These are phyloP conservation scores for Nakazawaea wickerhamii DNA, from an alignment of 805 yeast species.

Conservation along the genomic window DNA sequence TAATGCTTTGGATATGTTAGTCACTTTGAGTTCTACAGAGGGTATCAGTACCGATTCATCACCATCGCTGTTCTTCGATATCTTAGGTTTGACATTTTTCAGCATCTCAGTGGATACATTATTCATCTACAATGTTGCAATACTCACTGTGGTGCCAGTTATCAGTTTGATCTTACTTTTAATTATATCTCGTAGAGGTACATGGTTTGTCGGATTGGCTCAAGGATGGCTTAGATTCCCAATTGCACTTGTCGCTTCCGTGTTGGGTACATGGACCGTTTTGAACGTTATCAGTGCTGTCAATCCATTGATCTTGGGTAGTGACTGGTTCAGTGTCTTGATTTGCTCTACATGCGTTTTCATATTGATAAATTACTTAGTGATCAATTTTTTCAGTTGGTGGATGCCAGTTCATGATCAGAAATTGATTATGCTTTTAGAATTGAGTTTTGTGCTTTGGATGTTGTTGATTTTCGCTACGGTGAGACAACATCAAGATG, in stretches of 20 bases:
- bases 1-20: conserved; percentile 56
- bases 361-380: conserved; percentile 48
- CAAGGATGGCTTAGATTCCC: conserved; percentile 56
- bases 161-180: conserved; percentile 38
- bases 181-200: conserved; percentile 40
- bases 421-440: conserved; percentile 51
- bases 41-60: conserved; percentile 28
- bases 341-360: conserved; percentile 42
- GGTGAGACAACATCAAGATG: conserved; percentile 38
- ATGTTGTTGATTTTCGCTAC: conserved; percentile 44
- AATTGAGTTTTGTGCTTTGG: conserved; percentile 57
- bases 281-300: conserved; percentile 33
- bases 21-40: conserved; percentile 36
- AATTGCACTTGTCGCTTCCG: conserved; percentile 43
- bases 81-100: conserved; percentile 53
- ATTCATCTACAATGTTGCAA: conserved; percentile 44
- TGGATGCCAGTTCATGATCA: conserved; percentile 50
- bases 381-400: conserved; percentile 43
- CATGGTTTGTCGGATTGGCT: conserved; percentile 39
- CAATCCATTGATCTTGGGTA: conserved; percentile 49
- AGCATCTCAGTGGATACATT: conserved; percentile 45
- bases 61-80: conserved; percentile 59
- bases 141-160: conserved; percentile 53
- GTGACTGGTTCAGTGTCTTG: conserved; percentile 44
- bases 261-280: conserved; percentile 28